Percentiles rank a stretch among this genome's conserved stretches.
Evolutionary conservation across 1,284 basidiomycete genomes (phyloP).

Genomic region (Pascua sp.): DNA sequence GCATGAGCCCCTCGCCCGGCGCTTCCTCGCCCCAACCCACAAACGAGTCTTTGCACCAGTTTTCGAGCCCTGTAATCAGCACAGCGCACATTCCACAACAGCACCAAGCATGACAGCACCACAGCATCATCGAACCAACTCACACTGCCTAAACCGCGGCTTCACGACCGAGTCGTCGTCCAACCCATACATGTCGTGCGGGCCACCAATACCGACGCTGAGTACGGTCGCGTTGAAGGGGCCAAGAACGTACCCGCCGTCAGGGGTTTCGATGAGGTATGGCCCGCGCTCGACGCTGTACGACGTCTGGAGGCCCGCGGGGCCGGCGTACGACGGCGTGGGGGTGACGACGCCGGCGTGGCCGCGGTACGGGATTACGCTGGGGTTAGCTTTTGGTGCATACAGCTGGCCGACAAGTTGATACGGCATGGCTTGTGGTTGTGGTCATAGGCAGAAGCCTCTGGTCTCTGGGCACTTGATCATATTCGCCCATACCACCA

Average conservation of each 20-base stretch:
- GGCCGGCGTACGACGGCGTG: conserved; percentile 20
- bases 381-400: conserved; percentile 7
- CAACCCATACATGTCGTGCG: conserved; percentile 11
- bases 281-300: conserved; percentile 26
- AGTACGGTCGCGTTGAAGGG: conserved; percentile 7
- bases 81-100: conserved; percentile 1
- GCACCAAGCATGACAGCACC: neutral
- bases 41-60: conserved; percentile 19
- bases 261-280: conserved; percentile 29
- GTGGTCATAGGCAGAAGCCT: no score
- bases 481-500: neutral
- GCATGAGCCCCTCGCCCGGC: conserved; percentile 23
- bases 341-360: conserved; percentile 28
- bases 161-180: conserved; percentile 18
- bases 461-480: neutral
- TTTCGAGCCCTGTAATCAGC: conserved; percentile 2
- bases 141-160: neutral
- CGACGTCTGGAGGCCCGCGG: conserved; percentile 9
- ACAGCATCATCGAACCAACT: no score
- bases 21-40: conserved; percentile 24
- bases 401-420: neutral
- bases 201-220: neutral
- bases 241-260: conserved; percentile 26
- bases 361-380: conserved; percentile 24
- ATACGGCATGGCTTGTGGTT: neutral